Evolutionary conservation across 1,284 basidiomycete species (phyloP).

Genomic region (Irpex rosettiformis): DNA sequence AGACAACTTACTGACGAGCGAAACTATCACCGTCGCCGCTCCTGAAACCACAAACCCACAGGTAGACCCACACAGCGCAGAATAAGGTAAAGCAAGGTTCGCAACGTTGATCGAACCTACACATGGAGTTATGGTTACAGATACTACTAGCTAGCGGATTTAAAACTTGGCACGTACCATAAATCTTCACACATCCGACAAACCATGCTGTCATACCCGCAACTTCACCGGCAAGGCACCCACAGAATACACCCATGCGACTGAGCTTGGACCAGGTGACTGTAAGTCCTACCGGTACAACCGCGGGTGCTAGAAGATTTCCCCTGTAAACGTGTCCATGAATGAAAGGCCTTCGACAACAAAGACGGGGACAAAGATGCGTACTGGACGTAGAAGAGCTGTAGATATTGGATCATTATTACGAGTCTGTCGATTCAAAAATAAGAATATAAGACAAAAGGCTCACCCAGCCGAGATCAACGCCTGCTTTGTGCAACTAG

Average conservation of each 20-base stretch:
- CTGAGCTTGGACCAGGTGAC: conserved; percentile 48
- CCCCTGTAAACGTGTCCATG: no score
- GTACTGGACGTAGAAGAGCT: conserved; percentile 47
- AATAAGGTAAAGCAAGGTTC: conserved; percentile 6
- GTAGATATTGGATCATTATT: background rate
- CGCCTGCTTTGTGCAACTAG: conserved; percentile 25
- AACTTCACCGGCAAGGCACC: conserved; percentile 39
- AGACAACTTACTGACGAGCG: background rate
- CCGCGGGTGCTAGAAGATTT: conserved; percentile 43
- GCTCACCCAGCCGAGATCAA: conserved; percentile 43
- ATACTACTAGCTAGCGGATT: no score
- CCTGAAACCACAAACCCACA: conserved; percentile 3
- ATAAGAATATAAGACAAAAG: background rate
- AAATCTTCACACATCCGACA: conserved; percentile 48
- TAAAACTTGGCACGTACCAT: conserved; percentile 26
- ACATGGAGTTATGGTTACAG: no score
- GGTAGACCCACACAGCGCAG: conserved; percentile 8
- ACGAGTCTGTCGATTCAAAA: background rate
- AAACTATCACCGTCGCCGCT: conserved; percentile 6
- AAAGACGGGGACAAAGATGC: background rate
- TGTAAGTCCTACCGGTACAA: conserved; percentile 45
- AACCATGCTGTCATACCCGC: conserved; percentile 50
- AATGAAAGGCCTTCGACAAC: background rate
- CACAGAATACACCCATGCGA: conserved; percentile 36
- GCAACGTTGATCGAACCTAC: conserved; percentile 3